Conservation (phyloP, 2,329 filamentous ascomycete species). For the Fusarium transvaalense region DNA sequence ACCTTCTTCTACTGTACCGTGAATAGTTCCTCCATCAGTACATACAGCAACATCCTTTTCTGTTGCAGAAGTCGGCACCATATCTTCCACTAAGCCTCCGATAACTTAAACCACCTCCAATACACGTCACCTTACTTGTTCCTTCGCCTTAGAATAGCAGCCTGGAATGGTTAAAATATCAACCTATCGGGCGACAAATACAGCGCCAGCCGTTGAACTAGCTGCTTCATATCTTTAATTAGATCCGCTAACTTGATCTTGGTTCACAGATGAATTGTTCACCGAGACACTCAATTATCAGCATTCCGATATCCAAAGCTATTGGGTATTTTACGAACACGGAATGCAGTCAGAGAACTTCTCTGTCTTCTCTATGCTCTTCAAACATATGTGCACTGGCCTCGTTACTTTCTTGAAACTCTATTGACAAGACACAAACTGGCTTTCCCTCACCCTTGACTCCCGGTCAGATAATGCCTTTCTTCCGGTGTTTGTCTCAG, state of each 20-base stretch:
- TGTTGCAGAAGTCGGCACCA: not conserved
- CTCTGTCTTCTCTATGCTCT: not conserved
- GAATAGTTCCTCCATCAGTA: not conserved
- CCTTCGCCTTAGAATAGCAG: slow-evolving; percentile 4
- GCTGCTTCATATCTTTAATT: slow-evolving; percentile 22
- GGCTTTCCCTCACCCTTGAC: not conserved
- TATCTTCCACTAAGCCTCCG: slow-evolving; percentile 11
- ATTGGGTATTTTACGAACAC: slow-evolving; percentile 12
- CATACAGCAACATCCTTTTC: not conserved
- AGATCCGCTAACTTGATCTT: slow-evolving; percentile 14
- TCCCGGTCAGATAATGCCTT: slow-evolving; percentile 14
- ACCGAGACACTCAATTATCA: not conserved
- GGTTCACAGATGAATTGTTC: slow-evolving; percentile 7
- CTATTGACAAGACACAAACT: slow-evolving; percentile 4
- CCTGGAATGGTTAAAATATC: slow-evolving; percentile 6
- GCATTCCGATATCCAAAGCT: not conserved
- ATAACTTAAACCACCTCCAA: slow-evolving; percentile 24
- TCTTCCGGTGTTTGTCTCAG: slow-evolving; percentile 40
- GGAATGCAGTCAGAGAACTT: not conserved
- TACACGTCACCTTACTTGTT: slow-evolving; percentile 36
- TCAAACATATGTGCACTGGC: not conserved
- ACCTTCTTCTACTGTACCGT: slow-evolving; percentile 8
- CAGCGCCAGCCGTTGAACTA: slow-evolving; percentile 10
- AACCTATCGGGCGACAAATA: slow-evolving; percentile 3
- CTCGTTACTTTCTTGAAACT: slow-evolving; percentile 3